Evolutionary conservation across 371 early-diverging fungal species (phyloP), one percentile per base, ranked within the genome.

Genomic region (Blyttiomyces sp.): DNA sequence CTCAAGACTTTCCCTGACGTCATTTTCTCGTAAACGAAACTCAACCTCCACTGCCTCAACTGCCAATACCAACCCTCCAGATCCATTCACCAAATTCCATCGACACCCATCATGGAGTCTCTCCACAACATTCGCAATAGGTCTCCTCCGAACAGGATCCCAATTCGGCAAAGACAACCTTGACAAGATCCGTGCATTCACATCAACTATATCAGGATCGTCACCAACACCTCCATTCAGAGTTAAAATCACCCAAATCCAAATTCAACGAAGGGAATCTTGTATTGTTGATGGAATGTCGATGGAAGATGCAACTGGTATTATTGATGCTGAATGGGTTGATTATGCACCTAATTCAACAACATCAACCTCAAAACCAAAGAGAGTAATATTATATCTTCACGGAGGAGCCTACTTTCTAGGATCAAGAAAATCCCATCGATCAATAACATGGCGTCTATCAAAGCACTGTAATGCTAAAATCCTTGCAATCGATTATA

Each of bases 391-490:
- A 0, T 64, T 85, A 19, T 91, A 87, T 56, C 50, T 86, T 30
- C 89, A 91, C 60, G 92, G 92, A 36, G 90, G 88, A 3, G 89
- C 81, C 17, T 89, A 85, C 68, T 76, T 78, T 42, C 43, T 84
- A 16, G 72, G 82, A 3, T 59, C 59, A 24, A 50, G 69, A 50
- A 61, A 71, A 44, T 73, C 77, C 17, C 77, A 80, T 64, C 52
- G 75, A 0, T 43, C 59, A n/a, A 43, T 78, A 32, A 75, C 74
- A 17, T 73, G 71, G 66, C 63, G 74, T 21, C 23, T 72, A 19
- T 71, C 73, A 11, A 73, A 70, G 53, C 57, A 64, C 63, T 51
- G 69, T 19, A n/a, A 56, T 30, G 68, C 74, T 2, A 55, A 69
- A n/a, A 61, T 78, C 1, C 66, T 78, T 36, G 70, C 73, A 0